These are phyloP conservation scores for Dactylellina sp. DNA, from an alignment of 2,329 filamentous ascomycete genomes.

Conservation along the genomic window DNA sequence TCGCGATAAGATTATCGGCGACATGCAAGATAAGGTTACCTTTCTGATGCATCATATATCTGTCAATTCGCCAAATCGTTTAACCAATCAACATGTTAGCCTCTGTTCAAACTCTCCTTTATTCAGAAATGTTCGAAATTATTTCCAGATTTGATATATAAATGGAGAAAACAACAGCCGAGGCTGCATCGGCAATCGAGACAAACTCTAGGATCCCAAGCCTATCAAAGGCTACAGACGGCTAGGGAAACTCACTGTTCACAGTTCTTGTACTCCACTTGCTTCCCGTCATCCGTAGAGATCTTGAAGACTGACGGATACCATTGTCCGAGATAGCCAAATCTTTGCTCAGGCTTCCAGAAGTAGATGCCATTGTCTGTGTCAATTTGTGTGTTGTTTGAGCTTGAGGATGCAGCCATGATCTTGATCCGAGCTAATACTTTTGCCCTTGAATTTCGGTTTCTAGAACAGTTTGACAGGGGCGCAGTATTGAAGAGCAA, in stretches of 20 bases:
- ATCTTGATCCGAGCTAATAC: slow-evolving; percentile 36
- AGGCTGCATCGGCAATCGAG: slow-evolving; percentile 16
- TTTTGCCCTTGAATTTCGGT: not conserved
- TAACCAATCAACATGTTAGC: slow-evolving; percentile 19
- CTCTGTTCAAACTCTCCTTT: slow-evolving; percentile 19
- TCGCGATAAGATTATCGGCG: slow-evolving; percentile 37
- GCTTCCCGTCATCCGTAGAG: slow-evolving; percentile 61
- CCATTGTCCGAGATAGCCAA: slow-evolving; percentile 75
- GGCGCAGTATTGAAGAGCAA: slow-evolving; percentile 1
- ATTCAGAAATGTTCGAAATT: slow-evolving; percentile 30
- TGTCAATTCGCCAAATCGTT: slow-evolving; percentile 11
- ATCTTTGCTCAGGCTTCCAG: slow-evolving; percentile 66
- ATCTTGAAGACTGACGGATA: slow-evolving; percentile 68
- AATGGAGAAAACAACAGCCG: slow-evolving; percentile 37
- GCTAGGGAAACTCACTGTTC: slow-evolving; percentile 66
- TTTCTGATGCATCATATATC: slow-evolving; percentile 57
- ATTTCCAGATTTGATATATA: slow-evolving; percentile 53
- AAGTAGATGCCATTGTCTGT: slow-evolving; percentile 63
- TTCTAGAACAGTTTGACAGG: slow-evolving; percentile 4
- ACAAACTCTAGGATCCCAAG: slow-evolving; percentile 10
- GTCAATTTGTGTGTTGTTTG: slow-evolving; percentile 43
- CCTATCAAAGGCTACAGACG: slow-evolving; percentile 11
- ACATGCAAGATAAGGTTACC: slow-evolving; percentile 28
- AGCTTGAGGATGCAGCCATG: slow-evolving; percentile 38
- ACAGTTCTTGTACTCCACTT: slow-evolving; percentile 66